Conservation (phyloP, 2,329 filamentous ascomycete genomes). For the Magnaporthales sp. region DNA sequence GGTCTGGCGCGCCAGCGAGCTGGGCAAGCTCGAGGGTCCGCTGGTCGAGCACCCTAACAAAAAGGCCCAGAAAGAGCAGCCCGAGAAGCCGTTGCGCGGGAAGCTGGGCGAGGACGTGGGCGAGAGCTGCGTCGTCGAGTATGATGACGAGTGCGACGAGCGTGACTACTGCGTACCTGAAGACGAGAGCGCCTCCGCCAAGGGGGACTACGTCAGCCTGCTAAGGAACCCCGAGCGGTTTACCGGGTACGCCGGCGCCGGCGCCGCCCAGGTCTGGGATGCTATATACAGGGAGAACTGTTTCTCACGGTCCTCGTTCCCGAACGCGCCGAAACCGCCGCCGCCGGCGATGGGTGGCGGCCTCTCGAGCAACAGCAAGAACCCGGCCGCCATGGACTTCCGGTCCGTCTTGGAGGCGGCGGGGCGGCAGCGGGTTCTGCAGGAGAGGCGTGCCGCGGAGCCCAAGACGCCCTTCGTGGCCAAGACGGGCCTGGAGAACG, state of each 20-base stretch:
- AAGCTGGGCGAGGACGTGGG: slow-evolving; percentile 77
- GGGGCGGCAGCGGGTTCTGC: slow-evolving; percentile 51
- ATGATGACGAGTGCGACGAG: slow-evolving; percentile 94
- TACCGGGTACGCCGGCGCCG: slow-evolving; percentile 82
- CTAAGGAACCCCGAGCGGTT: slow-evolving; percentile 91
- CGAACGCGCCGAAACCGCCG: slow-evolving; percentile 47
- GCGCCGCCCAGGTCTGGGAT: slow-evolving; percentile 87
- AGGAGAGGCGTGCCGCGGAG: slow-evolving; percentile 46
- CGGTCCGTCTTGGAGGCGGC: slow-evolving; percentile 51
- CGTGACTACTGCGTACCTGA: slow-evolving; percentile 95
- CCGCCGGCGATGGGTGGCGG: slow-evolving; percentile 25
- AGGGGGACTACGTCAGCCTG: slow-evolving; percentile 94
- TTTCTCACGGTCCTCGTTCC: slow-evolving; percentile 64
- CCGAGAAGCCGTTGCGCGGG: slow-evolving; percentile 68
- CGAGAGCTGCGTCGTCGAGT: slow-evolving; percentile 95
- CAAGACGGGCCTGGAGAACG: slow-evolving; percentile 61
- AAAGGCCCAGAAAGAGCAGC: slow-evolving; percentile 61
- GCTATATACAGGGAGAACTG: slow-evolving; percentile 97
- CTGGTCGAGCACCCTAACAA: slow-evolving; percentile 81
- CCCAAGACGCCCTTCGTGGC: slow-evolving; percentile 52
- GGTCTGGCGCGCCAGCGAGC: slow-evolving; percentile 84
- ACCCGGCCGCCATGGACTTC: slow-evolving; percentile 51
- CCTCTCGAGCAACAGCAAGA: slow-evolving; percentile 14
- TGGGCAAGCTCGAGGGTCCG: slow-evolving; percentile 87
- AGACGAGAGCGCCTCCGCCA: slow-evolving; percentile 76